These are phyloP conservation scores for Melampsora medusae DNA, from an alignment of 1,284 basidiomycete species.

Conservation along the genomic window DNA sequence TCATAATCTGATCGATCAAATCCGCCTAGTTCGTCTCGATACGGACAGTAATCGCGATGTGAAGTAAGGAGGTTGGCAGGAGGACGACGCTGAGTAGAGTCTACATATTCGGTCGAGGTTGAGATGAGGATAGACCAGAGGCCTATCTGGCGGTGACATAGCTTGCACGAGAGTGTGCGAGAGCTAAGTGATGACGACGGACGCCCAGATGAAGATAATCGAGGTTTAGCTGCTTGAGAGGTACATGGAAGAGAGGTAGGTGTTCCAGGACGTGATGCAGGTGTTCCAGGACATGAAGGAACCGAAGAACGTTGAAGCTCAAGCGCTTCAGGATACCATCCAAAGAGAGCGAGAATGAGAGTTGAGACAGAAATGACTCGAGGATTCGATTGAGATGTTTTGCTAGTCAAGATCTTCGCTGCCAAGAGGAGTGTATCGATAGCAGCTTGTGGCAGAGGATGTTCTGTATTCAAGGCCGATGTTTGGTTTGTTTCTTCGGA, in stretches of 20 bases:
- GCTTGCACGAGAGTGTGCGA: constrained; percentile 16
- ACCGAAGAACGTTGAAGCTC: background rate
- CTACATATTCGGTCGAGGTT: background rate
- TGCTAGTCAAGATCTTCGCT: background rate
- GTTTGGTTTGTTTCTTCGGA: background rate
- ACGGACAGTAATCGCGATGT: constrained; percentile 42
- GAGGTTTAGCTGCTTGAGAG: background rate
- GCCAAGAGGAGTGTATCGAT: constrained; percentile 14
- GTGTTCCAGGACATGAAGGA: background rate
- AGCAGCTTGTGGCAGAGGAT: constrained; percentile 11
- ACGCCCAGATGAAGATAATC: background rate
- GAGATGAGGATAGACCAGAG: background rate
- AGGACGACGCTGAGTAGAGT: background rate
- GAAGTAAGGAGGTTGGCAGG: constrained; percentile 12
- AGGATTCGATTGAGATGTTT: background rate
- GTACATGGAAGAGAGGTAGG: background rate
- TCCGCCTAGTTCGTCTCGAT: constrained; percentile 14
- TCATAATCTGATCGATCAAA: constrained; percentile 15
- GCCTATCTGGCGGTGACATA: constrained; percentile 26
- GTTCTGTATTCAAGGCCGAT: constrained; percentile 9
- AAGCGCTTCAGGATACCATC: constrained; percentile 10
- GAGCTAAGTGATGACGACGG: background rate
- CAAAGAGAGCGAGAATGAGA: constrained; percentile 38
- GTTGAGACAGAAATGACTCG: constrained; percentile 3
- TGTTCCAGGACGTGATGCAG: background rate